phyloP scores from a whole-genome alignment of 129 eudicot species.

The Lactuca sativa region DNA sequence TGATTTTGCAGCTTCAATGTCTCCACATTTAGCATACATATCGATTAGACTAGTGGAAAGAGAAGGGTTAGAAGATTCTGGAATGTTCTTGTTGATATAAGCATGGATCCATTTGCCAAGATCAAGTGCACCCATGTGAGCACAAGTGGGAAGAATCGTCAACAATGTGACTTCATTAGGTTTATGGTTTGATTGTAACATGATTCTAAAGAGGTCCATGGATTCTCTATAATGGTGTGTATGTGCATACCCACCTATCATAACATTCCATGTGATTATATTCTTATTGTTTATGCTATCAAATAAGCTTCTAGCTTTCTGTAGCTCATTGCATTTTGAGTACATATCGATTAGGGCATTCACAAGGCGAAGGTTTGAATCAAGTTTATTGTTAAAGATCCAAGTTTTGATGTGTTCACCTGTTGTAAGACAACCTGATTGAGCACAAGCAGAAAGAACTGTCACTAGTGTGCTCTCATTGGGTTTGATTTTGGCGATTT shows the following conservation, averaged over 20 bases:
- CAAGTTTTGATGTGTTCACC: conserved; percentile 52
- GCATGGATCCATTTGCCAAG: conserved; percentile 47
- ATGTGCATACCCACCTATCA: conserved; percentile 80
- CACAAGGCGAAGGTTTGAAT: conserved; percentile 43
- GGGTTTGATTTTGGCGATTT: conserved; percentile 44
- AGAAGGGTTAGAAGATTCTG: conserved; percentile 35
- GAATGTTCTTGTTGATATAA: conserved; percentile 27
- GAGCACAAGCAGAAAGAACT: conserved; percentile 69
- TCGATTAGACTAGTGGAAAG: conserved; percentile 49
- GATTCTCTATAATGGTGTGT: conserved; percentile 55
- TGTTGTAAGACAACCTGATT: conserved; percentile 40
- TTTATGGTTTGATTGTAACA: conserved; percentile 34
- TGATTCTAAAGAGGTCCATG: conserved; percentile 40
- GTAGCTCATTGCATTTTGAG: conserved; percentile 63
- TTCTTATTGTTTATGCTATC: conserved; percentile 45
- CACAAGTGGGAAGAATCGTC: conserved; percentile 44
- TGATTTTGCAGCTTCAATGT: conserved; percentile 38
- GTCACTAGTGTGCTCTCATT: conserved; percentile 56
- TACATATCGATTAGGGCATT: conserved; percentile 75
- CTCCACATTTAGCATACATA: conserved; percentile 65
- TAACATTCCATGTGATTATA: conserved; percentile 67
- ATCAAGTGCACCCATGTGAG: conserved; percentile 50
- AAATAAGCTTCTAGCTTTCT: conserved; percentile 56
- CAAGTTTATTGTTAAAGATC: conserved; percentile 40
- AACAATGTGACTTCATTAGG: conserved; percentile 53